Evolutionary conservation across 1,139 yeast genomes (phyloP), one percentile per base, ranked within the genome.

Genomic region (Suhomyces yuchorum): DNA sequence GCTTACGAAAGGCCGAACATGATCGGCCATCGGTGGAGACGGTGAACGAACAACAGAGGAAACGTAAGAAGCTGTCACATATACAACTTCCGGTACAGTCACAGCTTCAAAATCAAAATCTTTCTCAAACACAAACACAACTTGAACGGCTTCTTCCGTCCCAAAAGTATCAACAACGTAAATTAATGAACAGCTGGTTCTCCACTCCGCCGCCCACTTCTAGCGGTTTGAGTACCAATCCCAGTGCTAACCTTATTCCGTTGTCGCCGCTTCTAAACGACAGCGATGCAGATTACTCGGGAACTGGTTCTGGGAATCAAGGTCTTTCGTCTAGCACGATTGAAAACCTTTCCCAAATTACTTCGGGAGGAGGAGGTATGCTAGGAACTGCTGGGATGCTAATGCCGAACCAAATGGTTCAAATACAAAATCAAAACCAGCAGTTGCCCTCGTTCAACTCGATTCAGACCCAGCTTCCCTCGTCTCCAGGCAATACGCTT

Each of bases 391-490:
- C 42, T 28, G 50, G 41, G 33, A 48, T 43, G 41, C 6, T 42
- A 32, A 49, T 42, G 24, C 57, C 57, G 30, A 52, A 43, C 40
- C 62, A 49, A 50, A 52, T 47, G 40, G 62, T 59, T 56, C 68
- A 56, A 51, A 59, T 63, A 23, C 73, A 67, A 43, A 67, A 63
- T 46, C 73, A 67, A 42, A 59, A 54, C 44, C 70, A 66, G 42
- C 74, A 68, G 51, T 55, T 71, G 17, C 77, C 77, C 2, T 67
- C 75, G 1, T 68, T 71, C 54, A 70, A 70, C 49, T 56, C 70
- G 7, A 68, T 71, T 34, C 76, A 70, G 48, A 68, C 67, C 55
- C 69, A 61, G 41, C 54, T 70, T 8, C 71, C 74, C 9, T 32
- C 51, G 6, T 50, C 53, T 8, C 55, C 55, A 3, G 48, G 46